phyloP scores from a whole-genome alignment of 2,329 filamentous ascomycete genomes.

The Nemania diffusa region DNA sequence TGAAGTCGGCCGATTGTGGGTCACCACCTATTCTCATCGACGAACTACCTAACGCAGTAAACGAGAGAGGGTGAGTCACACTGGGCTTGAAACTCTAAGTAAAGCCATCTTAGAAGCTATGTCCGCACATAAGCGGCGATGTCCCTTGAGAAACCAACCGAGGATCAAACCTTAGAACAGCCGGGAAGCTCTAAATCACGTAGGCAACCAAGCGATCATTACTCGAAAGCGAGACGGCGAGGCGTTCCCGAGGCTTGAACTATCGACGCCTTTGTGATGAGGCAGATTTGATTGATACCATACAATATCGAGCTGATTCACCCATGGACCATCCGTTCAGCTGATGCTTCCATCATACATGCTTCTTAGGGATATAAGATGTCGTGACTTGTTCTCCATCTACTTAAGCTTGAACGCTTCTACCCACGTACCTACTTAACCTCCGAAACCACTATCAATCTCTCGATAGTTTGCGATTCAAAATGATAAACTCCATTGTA shows the following conservation, averaged over 20 bases:
- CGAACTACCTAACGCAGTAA: neutral
- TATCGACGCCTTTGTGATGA: neutral
- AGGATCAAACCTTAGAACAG: neutral
- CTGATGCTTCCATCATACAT: neutral
- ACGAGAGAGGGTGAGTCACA: neutral
- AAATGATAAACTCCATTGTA: neutral
- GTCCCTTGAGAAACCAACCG: neutral
- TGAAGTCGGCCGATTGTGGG: neutral
- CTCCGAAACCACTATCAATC: neutral
- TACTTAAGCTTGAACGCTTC: too few species aligned
- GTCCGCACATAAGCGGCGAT: neutral
- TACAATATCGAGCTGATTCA: neutral
- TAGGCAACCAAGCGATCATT: neutral
- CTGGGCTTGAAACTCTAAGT: neutral
- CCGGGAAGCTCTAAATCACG: neutral
- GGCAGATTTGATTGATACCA: neutral
- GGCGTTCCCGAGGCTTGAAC: neutral
- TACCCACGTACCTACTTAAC: neutral
- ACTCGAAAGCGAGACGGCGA: neutral
- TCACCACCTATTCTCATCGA: neutral
- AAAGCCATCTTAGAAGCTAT: neutral
- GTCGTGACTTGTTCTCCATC: neutral
- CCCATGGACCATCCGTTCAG: neutral
- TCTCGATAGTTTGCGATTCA: neutral
- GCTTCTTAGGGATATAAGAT: neutral